Conservation (phyloP, 2,329 filamentous ascomycete genomes). For the Pseudogymnoascus sp. region DNA sequence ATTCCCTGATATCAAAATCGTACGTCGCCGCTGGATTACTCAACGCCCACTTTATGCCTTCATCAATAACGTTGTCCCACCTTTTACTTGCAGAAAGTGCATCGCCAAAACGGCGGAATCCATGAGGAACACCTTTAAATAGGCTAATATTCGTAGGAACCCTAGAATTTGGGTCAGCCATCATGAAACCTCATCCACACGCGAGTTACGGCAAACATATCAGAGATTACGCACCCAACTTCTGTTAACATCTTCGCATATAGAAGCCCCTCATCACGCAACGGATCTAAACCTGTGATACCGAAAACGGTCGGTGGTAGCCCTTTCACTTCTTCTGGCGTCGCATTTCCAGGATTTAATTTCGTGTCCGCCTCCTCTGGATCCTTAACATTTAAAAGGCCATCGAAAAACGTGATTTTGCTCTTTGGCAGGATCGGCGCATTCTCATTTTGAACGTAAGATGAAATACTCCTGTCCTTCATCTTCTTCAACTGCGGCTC, state of each 20-base stretch:
- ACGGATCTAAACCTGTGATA: slow-evolving; percentile 39
- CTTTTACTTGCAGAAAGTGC: slow-evolving; percentile 33
- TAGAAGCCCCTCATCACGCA: slow-evolving; percentile 43
- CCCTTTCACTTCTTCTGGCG: slow-evolving; percentile 33
- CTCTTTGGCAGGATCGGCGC: slow-evolving; percentile 43
- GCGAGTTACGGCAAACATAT: background rate
- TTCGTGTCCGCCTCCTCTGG: slow-evolving; percentile 28
- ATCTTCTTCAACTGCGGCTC: slow-evolving; percentile 30
- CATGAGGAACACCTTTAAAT: slow-evolving; percentile 48
- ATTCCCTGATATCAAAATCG: background rate
- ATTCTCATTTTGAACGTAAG: slow-evolving; percentile 37
- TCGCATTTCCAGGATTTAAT: slow-evolving; percentile 29
- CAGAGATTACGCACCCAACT: slow-evolving; percentile 33
- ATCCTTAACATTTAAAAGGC: slow-evolving; percentile 17
- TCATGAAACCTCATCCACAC: background rate
- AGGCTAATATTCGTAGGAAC: slow-evolving; percentile 42
- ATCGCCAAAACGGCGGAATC: slow-evolving; percentile 36
- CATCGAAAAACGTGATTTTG: slow-evolving; percentile 25
- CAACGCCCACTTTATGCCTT: slow-evolving; percentile 38
- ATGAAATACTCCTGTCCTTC: slow-evolving; percentile 35
- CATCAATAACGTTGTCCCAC: slow-evolving; percentile 38
- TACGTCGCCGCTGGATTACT: slow-evolving; percentile 29
- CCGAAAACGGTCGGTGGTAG: slow-evolving; percentile 40
- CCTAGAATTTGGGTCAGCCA: slow-evolving; percentile 21
- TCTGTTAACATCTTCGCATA: slow-evolving; percentile 38